A percentile compares a stretch with the other conserved stretches of the same genome.
Conservation (phyloP, 345 rosid genomes). For the Citropsis articulata region DNA sequence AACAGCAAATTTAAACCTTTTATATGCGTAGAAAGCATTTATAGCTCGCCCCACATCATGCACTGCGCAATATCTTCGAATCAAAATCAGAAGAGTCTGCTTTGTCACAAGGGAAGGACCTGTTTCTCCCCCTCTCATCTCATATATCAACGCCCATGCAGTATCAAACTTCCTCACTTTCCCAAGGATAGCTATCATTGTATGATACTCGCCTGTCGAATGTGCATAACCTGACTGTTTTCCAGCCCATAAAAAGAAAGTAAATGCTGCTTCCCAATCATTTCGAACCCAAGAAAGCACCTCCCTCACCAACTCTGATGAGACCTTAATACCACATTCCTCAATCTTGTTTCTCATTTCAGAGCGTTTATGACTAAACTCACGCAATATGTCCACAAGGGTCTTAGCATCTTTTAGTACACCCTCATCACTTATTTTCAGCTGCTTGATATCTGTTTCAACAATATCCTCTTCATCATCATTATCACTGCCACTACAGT, state of each 20-base stretch:
- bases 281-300: constrained; percentile 68
- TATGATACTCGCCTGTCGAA: constrained; percentile 59
- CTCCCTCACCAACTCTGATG: constrained; percentile 63
- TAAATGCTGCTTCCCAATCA: constrained; percentile 87
- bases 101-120: constrained; percentile 62
- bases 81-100: constrained; percentile 82
- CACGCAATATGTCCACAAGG: constrained; percentile 41
- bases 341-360: constrained; percentile 54
- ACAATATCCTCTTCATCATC: constrained; percentile 26
- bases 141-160: constrained; percentile 84
- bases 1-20: constrained; percentile 54
- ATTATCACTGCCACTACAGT: background rate
- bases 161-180: constrained; percentile 92
- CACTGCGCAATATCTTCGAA: constrained; percentile 79
- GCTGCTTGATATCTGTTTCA: constrained; percentile 9
- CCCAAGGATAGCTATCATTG: constrained; percentile 80
- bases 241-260: constrained; percentile 84
- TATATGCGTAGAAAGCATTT: constrained; percentile 72
- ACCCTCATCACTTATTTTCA: constrained; percentile 21
- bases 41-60: constrained; percentile 83
- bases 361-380: constrained; percentile 30
- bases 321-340: constrained; percentile 46
- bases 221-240: constrained; percentile 58
- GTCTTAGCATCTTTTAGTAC: constrained; percentile 37
- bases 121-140: constrained; percentile 56